Conservation (phyloP, 352 stramenopile species). For the Blastocystis sp. region DNA sequence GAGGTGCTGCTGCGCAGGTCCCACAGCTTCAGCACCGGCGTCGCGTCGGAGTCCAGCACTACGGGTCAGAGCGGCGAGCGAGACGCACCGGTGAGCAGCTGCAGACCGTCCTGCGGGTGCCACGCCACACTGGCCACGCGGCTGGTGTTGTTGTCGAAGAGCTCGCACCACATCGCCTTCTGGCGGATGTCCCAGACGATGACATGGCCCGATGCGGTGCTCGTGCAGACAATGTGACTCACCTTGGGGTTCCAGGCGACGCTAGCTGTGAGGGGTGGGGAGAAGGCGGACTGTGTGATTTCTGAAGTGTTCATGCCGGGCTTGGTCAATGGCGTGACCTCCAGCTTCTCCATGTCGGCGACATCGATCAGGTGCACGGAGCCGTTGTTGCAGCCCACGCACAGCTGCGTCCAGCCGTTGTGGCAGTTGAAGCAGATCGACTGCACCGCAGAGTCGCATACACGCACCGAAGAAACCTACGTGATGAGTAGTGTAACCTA, state of each 20-base stretch:
- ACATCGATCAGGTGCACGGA: conserved; percentile 33
- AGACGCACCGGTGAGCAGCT: conserved; percentile 84
- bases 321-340: conserved; percentile 12
- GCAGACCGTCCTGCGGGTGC: conserved; percentile 94
- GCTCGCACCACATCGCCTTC: conserved; percentile 95
- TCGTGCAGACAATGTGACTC: conserved; percentile 92
- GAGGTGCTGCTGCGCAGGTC: conserved; percentile 94
- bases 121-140: conserved; percentile 88
- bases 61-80: neutral
- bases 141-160: conserved; percentile 81
- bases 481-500: neutral
- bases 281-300: conserved; percentile 56
- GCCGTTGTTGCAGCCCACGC: conserved; percentile 34
- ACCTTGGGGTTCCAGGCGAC: conserved; percentile 96
- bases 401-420: conserved; percentile 11
- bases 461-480: conserved; percentile 22
- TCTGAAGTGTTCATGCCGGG: conserved; percentile 20
- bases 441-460: conserved; percentile 1
- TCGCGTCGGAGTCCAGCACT: conserved; percentile 88
- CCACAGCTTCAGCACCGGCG: conserved; percentile 93
- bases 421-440: conserved; percentile 54
- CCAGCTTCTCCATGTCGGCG: neutral
- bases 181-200: conserved; percentile 95
- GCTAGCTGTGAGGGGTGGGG: neutral
- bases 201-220: conserved; percentile 86